These are phyloP conservation scores for Niveomyces coronatus DNA, from an alignment of 2,329 filamentous ascomycete species.

Conservation along the genomic window DNA sequence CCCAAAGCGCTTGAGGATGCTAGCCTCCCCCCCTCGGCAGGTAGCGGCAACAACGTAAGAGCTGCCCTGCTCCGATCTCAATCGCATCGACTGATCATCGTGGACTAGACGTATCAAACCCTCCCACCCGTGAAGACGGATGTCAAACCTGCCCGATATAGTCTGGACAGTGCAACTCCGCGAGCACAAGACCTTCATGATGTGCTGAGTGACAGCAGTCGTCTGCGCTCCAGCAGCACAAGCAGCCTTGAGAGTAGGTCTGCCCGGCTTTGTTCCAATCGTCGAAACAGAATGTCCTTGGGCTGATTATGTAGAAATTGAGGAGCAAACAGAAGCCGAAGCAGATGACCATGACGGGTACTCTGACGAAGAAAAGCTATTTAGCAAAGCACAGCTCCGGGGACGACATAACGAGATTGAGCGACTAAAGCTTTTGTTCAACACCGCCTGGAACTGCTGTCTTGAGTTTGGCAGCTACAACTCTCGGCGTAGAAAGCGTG, in stretches of 20 bases:
- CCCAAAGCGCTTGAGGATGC: constrained; percentile 29
- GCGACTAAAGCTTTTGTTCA: constrained; percentile 67
- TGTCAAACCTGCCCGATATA: constrained; percentile 55
- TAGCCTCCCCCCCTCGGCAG: constrained; percentile 17
- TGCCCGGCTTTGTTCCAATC: not conserved
- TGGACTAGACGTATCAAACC: constrained; percentile 27
- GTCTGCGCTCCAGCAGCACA: constrained; percentile 54
- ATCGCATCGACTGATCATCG: constrained; percentile 5
- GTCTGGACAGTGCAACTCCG: constrained; percentile 62
- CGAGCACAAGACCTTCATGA: constrained; percentile 75
- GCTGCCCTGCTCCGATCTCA: constrained; percentile 1
- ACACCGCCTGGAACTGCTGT: constrained; percentile 8
- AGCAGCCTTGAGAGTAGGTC: constrained; percentile 66
- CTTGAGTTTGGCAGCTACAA: constrained; percentile 9
- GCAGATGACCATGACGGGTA: constrained; percentile 42
- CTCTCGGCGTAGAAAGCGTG: constrained; percentile 5
- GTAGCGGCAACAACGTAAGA: constrained; percentile 17
- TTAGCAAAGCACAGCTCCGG: constrained; percentile 60
- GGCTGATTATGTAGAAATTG: constrained; percentile 39
- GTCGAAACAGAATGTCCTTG: not conserved
- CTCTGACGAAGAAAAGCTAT: constrained; percentile 55
- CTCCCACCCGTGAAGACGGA: constrained; percentile 69
- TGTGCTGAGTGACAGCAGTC: constrained; percentile 46
- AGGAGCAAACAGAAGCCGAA: constrained; percentile 41
- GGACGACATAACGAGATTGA: constrained; percentile 44